Conservation (phyloP, 2,329 filamentous ascomycete genomes). For the Ilyonectria mors-panacis region DNA sequence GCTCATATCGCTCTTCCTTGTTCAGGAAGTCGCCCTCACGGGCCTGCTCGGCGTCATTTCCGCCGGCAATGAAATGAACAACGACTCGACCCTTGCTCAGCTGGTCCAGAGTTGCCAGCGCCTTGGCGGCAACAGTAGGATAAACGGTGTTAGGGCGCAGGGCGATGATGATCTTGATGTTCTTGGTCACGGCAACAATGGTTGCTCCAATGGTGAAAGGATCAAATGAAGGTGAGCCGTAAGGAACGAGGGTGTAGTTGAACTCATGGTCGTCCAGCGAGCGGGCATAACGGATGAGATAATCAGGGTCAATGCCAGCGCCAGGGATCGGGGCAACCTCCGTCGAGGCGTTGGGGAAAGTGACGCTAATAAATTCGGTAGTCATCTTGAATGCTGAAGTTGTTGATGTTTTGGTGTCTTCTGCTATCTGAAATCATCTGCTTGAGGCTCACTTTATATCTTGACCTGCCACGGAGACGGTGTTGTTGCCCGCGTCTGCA, state of each 20-base stretch:
- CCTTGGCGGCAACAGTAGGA: constrained; percentile 74
- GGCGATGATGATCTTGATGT: constrained; percentile 73
- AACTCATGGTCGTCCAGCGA: constrained; percentile 72
- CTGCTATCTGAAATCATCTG: not conserved
- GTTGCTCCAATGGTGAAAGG: constrained; percentile 71
- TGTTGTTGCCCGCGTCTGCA: constrained; percentile 8
- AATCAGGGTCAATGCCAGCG: constrained; percentile 68
- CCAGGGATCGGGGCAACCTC: constrained; percentile 68
- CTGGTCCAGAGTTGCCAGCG: constrained; percentile 73
- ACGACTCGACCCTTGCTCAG: constrained; percentile 70
- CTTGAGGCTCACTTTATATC: constrained; percentile 32
- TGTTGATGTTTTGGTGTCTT: constrained; percentile 5
- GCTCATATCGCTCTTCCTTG: constrained; percentile 71
- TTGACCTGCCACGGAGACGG: not conserved
- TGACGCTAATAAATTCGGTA: constrained; percentile 71
- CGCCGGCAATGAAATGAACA: constrained; percentile 75
- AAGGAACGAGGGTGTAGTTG: constrained; percentile 74
- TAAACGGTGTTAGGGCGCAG: constrained; percentile 72
- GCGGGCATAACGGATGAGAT: constrained; percentile 69
- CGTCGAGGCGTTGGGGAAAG: constrained; percentile 70
- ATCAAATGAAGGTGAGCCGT: constrained; percentile 63
- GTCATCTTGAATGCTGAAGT: constrained; percentile 45
- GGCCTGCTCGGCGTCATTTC: constrained; percentile 72
- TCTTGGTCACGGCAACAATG: constrained; percentile 69
- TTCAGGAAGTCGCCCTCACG: constrained; percentile 71